Percentiles rank a stretch among this genome's conserved stretches.
Conservation (phyloP, 441 rosid genomes). For the Codiaeum variegatum region DNA sequence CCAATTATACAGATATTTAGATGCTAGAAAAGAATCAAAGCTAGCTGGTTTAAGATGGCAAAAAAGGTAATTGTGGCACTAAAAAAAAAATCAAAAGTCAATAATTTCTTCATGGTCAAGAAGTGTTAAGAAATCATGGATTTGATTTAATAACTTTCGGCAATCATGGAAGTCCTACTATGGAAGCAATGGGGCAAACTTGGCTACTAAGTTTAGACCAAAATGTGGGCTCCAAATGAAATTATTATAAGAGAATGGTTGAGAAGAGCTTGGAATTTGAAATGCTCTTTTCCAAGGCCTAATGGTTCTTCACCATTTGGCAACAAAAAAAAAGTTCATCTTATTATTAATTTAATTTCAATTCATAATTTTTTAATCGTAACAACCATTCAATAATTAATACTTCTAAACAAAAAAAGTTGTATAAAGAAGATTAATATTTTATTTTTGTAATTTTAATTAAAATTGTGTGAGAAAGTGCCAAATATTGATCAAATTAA, state of each 20-base stretch:
- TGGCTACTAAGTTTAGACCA: constrained; percentile 31
- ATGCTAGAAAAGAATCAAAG: not conserved
- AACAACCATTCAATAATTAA: too few relatives aligned
- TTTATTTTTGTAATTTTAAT: too few relatives aligned
- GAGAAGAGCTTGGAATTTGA: not conserved
- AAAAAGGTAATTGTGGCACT: constrained; percentile 12
- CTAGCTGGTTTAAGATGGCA: constrained; percentile 21
- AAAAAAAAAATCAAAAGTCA: not conserved
- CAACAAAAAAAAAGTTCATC: too few relatives aligned
- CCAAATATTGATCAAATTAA: too few relatives aligned
- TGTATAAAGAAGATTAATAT: too few relatives aligned
- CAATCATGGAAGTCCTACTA: constrained; percentile 23
- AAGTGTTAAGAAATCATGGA: not conserved
- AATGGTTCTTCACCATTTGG: too few relatives aligned
- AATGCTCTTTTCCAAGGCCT: not conserved
- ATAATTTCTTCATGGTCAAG: constrained; percentile 13
- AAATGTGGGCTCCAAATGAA: constrained; percentile 15
- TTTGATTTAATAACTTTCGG: constrained; percentile 31
- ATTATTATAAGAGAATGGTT: not conserved
- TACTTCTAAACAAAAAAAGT: too few relatives aligned
- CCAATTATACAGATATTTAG: constrained; percentile 7
- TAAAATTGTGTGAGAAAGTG: too few relatives aligned
- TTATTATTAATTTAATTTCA: too few relatives aligned
- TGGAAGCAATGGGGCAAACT: constrained; percentile 12
- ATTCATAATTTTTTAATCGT: too few relatives aligned